Evolutionary conservation across 805 yeast species (phyloP).

Genomic region (Lipomyces sp.): DNA sequence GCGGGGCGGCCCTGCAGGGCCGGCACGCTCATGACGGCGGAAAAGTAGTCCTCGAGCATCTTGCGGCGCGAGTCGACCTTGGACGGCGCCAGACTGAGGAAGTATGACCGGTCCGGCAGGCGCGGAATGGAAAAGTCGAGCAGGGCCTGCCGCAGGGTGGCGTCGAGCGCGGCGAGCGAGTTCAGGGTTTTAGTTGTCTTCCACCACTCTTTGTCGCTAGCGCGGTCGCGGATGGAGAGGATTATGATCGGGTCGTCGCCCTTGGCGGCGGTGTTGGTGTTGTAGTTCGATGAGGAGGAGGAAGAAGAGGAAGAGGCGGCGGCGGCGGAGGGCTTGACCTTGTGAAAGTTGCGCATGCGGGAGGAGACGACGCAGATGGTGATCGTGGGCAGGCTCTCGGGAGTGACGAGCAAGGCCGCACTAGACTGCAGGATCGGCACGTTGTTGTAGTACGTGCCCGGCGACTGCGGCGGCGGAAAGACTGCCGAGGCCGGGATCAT

Average conservation of each 20-base stretch:
- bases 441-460: slow-evolving; percentile 14
- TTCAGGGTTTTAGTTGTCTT: slow-evolving; percentile 61
- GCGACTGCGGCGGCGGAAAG: slow-evolving; percentile 1
- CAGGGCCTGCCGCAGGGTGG: slow-evolving; percentile 50
- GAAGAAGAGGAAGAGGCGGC: no score
- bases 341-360: slow-evolving; percentile 34
- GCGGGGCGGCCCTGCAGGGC: slow-evolving; percentile 54
- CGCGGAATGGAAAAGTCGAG: slow-evolving; percentile 50
- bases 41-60: slow-evolving; percentile 57
- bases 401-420: slow-evolving; percentile 28
- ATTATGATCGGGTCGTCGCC: slow-evolving; percentile 59
- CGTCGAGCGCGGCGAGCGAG: slow-evolving; percentile 61
- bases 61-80: slow-evolving; percentile 61
- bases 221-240: slow-evolving; percentile 61
- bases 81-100: slow-evolving; percentile 56
- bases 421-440: slow-evolving; percentile 11
- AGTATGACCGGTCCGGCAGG: slow-evolving; percentile 62
- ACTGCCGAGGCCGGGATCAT: slow-evolving; percentile 11
- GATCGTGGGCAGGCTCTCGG: slow-evolving; percentile 33
- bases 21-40: slow-evolving; percentile 54
- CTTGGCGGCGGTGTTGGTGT: no score
- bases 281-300: no score
- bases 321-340: no score
- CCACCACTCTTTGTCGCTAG: slow-evolving; percentile 67
- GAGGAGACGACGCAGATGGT: slow-evolving; percentile 33